phyloP scores from a whole-genome alignment of 768 basidiomycete species.

The Collybia nuda region DNA sequence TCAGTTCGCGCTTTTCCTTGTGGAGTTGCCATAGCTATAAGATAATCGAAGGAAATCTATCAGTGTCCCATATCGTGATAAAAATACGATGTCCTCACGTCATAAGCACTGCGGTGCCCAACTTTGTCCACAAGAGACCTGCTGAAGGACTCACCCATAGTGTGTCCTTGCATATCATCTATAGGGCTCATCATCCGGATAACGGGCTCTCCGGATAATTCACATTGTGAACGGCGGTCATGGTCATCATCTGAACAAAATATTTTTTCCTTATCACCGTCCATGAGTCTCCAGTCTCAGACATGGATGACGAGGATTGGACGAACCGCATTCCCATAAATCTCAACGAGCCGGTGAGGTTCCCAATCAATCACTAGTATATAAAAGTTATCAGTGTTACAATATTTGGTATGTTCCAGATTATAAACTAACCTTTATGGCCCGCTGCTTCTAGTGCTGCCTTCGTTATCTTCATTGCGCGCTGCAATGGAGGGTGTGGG shows the following conservation, averaged over 20 bases:
- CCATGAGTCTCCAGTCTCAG: constrained; percentile 1
- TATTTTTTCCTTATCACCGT: constrained; percentile 42
- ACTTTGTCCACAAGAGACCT: constrained; percentile 44
- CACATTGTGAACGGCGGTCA: constrained; percentile 45
- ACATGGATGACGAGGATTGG: not conserved
- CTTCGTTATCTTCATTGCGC: constrained; percentile 48
- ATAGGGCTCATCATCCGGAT: constrained; percentile 49
- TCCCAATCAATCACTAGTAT: constrained; percentile 64
- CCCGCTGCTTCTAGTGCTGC: constrained; percentile 47
- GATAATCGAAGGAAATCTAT: constrained; percentile 16
- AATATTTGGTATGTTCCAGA: not conserved
- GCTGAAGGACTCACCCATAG: constrained; percentile 40
- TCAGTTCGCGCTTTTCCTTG: constrained; percentile 45
- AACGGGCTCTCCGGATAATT: constrained; percentile 54
- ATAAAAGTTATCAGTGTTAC: constrained; percentile 7
- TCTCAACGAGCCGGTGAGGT: constrained; percentile 49
- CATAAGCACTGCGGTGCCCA: constrained; percentile 37
- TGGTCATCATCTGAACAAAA: constrained; percentile 51
- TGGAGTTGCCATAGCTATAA: constrained; percentile 66
- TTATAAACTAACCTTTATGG: constrained; percentile 34
- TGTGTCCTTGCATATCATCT: constrained; percentile 14
- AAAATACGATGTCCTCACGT: constrained; percentile 26
- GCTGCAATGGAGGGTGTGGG: constrained; percentile 49
- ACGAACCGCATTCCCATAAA: constrained; percentile 40
- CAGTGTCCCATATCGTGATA: not conserved